A percentile compares a stretch with the other conserved stretches of the same genome.
phyloP scores from a whole-genome alignment of 371 early-diverging fungal species.

The Conidiobolus incongruus region DNA sequence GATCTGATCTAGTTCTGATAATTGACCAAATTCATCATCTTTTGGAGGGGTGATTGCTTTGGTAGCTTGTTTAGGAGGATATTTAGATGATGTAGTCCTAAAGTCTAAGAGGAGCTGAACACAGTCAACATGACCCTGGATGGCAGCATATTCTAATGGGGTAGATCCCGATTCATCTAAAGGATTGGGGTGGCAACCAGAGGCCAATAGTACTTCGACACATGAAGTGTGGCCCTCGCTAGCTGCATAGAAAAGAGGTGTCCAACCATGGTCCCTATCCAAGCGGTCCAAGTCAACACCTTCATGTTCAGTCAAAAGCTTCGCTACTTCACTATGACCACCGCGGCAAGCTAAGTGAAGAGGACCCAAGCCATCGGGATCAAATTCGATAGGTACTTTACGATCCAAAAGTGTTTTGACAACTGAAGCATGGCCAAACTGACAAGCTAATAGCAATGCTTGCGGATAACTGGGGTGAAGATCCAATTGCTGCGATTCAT shows the following conservation, averaged over 20 bases:
- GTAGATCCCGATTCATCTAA: too few species aligned
- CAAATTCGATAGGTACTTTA: constrained; percentile 13
- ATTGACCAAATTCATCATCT: too few species aligned
- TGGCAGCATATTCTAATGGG: too few species aligned
- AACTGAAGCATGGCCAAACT: constrained; percentile 73
- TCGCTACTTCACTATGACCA: constrained; percentile 52
- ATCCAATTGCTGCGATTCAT: background rate
- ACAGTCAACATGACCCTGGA: too few species aligned
- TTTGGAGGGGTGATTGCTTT: too few species aligned
- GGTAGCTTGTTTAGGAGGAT: too few species aligned
- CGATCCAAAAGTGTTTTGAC: constrained; percentile 45
- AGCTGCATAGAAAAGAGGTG: constrained; percentile 85
- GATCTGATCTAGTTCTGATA: too few species aligned
- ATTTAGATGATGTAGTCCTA: too few species aligned
- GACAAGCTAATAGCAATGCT: constrained; percentile 65
- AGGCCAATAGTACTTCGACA: constrained; percentile 50
- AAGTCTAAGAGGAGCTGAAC: too few species aligned
- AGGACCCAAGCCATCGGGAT: constrained; percentile 60
- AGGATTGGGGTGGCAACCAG: too few species aligned
- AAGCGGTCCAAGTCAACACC: constrained; percentile 46
- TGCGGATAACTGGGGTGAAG: constrained; percentile 18
- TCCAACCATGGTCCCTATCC: constrained; percentile 87
- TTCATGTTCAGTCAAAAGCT: constrained; percentile 47
- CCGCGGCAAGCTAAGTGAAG: constrained; percentile 73
- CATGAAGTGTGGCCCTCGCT: constrained; percentile 74